Evolutionary conservation across 225 moss, liverwort and hornwort species (phyloP), one percentile per base, ranked within the genome.

Genomic region (Ulota crispa): DNA sequence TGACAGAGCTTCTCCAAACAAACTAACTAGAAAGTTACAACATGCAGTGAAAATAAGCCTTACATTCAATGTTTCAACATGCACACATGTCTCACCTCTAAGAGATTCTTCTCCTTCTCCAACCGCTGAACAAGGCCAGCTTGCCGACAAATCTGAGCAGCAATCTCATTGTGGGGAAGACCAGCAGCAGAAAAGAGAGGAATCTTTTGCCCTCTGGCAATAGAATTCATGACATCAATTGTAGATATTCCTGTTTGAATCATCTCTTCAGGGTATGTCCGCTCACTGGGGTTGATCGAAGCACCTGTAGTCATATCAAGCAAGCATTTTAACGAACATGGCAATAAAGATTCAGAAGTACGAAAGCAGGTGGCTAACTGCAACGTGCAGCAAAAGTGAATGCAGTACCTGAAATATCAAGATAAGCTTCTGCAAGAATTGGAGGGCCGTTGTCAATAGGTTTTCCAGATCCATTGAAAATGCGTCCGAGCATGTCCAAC

Each of bases 151-250:
- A 96, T 96, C 70, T 96, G 93, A 19, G 96, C 94, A 31, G 96
- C 96, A 78, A 96, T 96, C 87, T 94, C 94, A 80, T 94, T 94
- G 87, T 96, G 96, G 8, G 96, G 94, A 68, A 94, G 85, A 84
- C 96, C 94, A 79, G 93, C 94, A 74, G 93, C 87, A 67, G 94
- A 96, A 77, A 96, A 96, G 15, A 94, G 90, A 41, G 96, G 96
- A 79, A 96, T 96, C 86, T 96, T 96, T 75, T 94, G 92, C 19
- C 96, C 94, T 79, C 94, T 88, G 31, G 96, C 94, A 84, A 94
- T 94, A 20, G 96, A 94, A 66, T 94, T 96, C 96, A 96, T 96
- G 55, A 96, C 96, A 86, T 96, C 96, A 75, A 96, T 96, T 9
- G 96, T 96, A 21, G 94, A 96, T 11, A 96, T 96, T 72, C 96